Percentiles rank a stretch among this genome's conserved stretches.
Conservation (phyloP, 75 land plant species). For the Adiantum capillusveneris region DNA sequence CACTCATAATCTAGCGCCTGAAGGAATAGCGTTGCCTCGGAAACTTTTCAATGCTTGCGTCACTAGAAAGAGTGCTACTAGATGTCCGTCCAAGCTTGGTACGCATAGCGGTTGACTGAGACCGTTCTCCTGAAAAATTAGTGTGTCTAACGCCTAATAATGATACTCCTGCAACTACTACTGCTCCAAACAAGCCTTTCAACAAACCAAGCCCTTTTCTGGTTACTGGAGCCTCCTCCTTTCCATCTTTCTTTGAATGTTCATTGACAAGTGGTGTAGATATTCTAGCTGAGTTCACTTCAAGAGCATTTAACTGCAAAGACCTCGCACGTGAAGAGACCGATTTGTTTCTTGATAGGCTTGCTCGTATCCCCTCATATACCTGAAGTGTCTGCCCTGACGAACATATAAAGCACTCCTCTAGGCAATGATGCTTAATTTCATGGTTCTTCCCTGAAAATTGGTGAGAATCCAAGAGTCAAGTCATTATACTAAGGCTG, state of each 20-base stretch:
- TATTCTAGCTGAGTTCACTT: background rate
- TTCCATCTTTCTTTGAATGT: background rate
- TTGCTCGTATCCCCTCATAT: background rate
- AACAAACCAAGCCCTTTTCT: slow-evolving; percentile 1
- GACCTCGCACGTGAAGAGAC: background rate
- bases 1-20: too few relatives aligned
- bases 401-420: slow-evolving; percentile 1
- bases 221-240: background rate
- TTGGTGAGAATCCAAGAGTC: too few relatives aligned
- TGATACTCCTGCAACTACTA: slow-evolving; percentile 5
- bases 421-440: background rate
- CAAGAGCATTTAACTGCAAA: background rate
- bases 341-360: background rate
- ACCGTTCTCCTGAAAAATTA: background rate
- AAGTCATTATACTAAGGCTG: too few relatives aligned
- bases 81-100: too few relatives aligned
- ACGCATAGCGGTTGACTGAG: too few relatives aligned
- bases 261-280: background rate
- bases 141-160: background rate
- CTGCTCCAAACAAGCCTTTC: background rate
- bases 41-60: too few relatives aligned
- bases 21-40: too few relatives aligned
- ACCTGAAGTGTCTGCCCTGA: background rate
- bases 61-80: too few relatives aligned
- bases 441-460: too few relatives aligned